A percentile compares a stretch with the other conserved stretches of the same genome.
Conservation (phyloP, 78 protist species). For the Emiliania huxleyi region DNA sequence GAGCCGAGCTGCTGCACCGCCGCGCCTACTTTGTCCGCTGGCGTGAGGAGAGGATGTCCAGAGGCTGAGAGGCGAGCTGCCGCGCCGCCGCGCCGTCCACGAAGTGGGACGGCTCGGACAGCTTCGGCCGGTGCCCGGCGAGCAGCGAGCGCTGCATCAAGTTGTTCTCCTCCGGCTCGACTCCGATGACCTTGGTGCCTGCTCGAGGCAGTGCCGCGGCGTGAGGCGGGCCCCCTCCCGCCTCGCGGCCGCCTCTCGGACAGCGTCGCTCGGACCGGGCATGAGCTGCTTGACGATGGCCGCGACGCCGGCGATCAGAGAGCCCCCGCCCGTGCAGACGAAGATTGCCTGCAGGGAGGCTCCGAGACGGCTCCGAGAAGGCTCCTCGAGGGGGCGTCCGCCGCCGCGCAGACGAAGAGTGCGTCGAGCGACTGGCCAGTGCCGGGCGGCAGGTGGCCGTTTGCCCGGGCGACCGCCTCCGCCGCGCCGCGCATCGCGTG, state of each 20-base stretch:
- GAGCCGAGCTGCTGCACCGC: not conserved
- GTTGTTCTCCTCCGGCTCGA: not conserved
- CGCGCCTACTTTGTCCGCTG: too few species aligned
- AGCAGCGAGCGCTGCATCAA: slow-evolving; percentile 7
- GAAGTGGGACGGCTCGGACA: not conserved
- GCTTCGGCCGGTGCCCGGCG: not conserved
- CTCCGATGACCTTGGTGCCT: slow-evolving; percentile 38
- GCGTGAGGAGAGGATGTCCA: too few species aligned
- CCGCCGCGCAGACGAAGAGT: not conserved
- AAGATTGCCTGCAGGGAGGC: not conserved
- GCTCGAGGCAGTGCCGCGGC: too few species aligned
- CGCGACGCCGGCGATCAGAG: not conserved
- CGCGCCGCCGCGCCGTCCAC: slow-evolving; percentile 24
- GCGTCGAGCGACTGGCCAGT: slow-evolving; percentile 5
- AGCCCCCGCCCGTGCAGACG: not conserved
- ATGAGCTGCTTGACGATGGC: not conserved
- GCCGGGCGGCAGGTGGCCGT: too few species aligned
- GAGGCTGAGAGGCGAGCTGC: not conserved
- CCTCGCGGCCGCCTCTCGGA: too few species aligned
- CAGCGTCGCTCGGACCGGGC: too few species aligned
- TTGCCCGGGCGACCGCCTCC: too few species aligned
- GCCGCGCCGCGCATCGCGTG: too few species aligned
- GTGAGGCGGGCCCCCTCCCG: too few species aligned
- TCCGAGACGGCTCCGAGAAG: too few species aligned
- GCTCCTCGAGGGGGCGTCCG: too few species aligned